Evolutionary conservation across 495 filamentous ascomycete species (phyloP).

Genomic region (Pyronema domesticum): DNA sequence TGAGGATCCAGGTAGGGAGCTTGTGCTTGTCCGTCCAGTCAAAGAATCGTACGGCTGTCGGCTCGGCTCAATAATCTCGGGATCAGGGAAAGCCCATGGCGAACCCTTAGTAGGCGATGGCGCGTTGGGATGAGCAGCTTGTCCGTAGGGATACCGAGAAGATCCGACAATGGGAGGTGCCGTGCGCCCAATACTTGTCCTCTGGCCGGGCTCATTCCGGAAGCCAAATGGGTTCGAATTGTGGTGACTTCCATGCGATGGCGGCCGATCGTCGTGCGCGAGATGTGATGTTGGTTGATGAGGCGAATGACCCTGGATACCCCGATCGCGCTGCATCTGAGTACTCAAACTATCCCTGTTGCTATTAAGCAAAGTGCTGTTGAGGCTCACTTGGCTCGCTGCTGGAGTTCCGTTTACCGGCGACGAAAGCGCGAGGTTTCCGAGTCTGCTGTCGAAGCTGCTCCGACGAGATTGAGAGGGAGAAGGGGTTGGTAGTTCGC

Average conservation of each 20-base stretch:
- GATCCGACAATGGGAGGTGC: conserved; percentile 23
- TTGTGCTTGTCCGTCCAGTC: conserved; percentile 17
- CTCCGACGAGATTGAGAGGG: conserved; percentile 24
- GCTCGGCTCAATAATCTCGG: conserved; percentile 19
- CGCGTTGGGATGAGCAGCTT: conserved; percentile 22
- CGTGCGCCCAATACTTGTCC: conserved; percentile 5
- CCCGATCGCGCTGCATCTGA: conserved; percentile 19
- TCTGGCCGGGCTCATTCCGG: neutral
- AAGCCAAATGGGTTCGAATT: too few species aligned
- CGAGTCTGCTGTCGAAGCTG: conserved; percentile 22
- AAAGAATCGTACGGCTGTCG: conserved; percentile 15
- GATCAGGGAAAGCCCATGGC: conserved; percentile 25
- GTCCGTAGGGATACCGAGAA: conserved; percentile 19
- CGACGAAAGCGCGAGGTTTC: conserved; percentile 21
- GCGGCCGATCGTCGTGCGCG: neutral
- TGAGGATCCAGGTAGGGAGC: conserved; percentile 17
- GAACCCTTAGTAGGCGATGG: conserved; percentile 24
- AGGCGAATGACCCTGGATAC: conserved; percentile 23
- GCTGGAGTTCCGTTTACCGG: conserved; percentile 22
- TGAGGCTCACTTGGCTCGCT: conserved; percentile 23
- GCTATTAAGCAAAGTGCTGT: conserved; percentile 16
- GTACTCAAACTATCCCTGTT: conserved; percentile 5
- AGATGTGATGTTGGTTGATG: neutral
- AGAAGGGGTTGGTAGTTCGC: conserved; percentile 21
- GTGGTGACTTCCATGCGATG: neutral